Percentiles rank a stretch among this genome's conserved stretches.
These are phyloP conservation scores for Trametes cingulata DNA, from an alignment of 768 basidiomycete species.

Conservation along the genomic window DNA sequence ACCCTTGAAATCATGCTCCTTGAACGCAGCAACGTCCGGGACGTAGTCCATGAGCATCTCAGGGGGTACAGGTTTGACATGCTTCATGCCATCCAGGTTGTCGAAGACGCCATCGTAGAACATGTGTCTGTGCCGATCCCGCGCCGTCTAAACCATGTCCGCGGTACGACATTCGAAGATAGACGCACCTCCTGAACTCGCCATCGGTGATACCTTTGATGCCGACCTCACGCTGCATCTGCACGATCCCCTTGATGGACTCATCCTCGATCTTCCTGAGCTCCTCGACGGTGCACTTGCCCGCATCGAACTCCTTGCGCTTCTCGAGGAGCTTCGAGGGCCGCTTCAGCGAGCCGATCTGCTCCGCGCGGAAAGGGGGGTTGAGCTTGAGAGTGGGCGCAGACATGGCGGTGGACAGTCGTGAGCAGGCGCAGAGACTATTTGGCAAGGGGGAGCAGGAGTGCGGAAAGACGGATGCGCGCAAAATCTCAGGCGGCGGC, in stretches of 20 bases:
- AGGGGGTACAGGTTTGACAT: conserved; percentile 35
- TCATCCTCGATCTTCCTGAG: conserved; percentile 52
- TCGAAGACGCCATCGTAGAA: conserved; percentile 72
- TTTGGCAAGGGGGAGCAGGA: neutral
- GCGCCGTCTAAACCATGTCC: neutral
- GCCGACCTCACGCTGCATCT: conserved; percentile 55
- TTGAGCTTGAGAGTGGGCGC: conserved; percentile 25
- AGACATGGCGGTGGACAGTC: neutral
- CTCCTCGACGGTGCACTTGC: conserved; percentile 44
- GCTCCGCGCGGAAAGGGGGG: conserved; percentile 54
- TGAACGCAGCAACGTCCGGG: conserved; percentile 37
- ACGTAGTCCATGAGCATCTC: conserved; percentile 33
- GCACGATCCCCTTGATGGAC: conserved; percentile 52
- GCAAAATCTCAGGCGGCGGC: conserved; percentile 16
- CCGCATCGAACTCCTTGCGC: conserved; percentile 45
- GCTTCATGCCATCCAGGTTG: conserved; percentile 62
- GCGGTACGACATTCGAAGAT: too few species aligned
- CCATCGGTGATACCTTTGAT: conserved; percentile 66
- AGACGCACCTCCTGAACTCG: conserved; percentile 42
- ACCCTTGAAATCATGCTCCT: conserved; percentile 34
- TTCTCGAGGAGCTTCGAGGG: conserved; percentile 50
- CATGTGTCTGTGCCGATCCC: conserved; percentile 40
- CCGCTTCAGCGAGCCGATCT: conserved; percentile 63
- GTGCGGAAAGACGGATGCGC: neutral
- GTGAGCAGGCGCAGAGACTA: neutral